Percentiles rank a stretch among this genome's conserved stretches.
These are phyloP conservation scores for Paramecium bursaria DNA, from an alignment of 73 alveolate genomes.

Conservation along the genomic window DNA sequence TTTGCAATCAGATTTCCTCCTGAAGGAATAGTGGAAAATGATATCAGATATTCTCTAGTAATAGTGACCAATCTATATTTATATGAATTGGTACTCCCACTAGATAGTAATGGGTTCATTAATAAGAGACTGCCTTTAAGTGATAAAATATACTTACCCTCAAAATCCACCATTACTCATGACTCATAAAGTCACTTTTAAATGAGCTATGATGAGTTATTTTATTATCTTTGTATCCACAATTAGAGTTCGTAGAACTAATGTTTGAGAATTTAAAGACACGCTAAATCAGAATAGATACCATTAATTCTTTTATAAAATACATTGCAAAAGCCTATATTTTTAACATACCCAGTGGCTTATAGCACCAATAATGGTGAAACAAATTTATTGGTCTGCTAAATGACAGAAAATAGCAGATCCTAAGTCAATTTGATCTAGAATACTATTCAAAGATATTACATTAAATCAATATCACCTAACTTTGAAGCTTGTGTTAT, in stretches of 20 bases:
- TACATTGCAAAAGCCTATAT: neutral
- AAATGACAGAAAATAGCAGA: neutral
- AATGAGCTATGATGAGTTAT: slow-evolving; percentile 38
- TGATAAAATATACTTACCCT: slow-evolving; percentile 25
- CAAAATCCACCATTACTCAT: neutral
- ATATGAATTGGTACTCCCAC: slow-evolving; percentile 34
- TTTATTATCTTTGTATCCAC: slow-evolving; percentile 37
- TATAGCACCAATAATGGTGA: slow-evolving; percentile 1
- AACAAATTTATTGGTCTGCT: neutral
- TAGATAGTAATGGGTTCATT: slow-evolving; percentile 1
- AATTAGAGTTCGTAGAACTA: neutral
- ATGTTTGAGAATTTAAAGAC: slow-evolving; percentile 36
- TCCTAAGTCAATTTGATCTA: neutral
- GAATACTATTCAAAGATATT: slow-evolving; percentile 22
- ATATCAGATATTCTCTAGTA: slow-evolving; percentile 20
- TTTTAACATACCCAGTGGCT: slow-evolving; percentile 48
- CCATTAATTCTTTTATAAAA: neutral
- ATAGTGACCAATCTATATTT: neutral
- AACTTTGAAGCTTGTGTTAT: slow-evolving; percentile 5
- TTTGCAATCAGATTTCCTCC: slow-evolving; percentile 53
- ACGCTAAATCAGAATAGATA: neutral
- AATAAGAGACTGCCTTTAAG: neutral
- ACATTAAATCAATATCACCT: neutral
- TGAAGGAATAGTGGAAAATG: slow-evolving; percentile 35
- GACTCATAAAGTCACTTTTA: neutral